phyloP scores from a whole-genome alignment of 164 flowering plant genomes.

The Euptelea pleiosperma region DNA sequence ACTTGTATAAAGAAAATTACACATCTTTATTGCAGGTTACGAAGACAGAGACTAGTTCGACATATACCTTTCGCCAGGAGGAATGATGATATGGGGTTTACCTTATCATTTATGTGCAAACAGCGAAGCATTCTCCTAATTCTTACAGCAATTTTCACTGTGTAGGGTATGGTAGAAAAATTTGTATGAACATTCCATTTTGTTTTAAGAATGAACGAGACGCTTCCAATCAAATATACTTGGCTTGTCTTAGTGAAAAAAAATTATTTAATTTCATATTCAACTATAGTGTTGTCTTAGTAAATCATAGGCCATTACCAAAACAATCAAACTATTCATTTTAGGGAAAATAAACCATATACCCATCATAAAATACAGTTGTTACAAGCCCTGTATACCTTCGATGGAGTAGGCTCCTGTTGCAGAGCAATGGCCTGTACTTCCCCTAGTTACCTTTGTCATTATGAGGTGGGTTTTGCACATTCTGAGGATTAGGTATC shows the following conservation, averaged over 20 bases:
- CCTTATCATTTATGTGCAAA: not conserved
- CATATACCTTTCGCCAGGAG: slow-evolving; percentile 46
- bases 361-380: not conserved
- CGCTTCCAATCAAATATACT: not conserved
- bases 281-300: too few relatives aligned
- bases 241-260: too few relatives aligned
- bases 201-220: not conserved
- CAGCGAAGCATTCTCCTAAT: not conserved
- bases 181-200: not conserved
- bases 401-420: not conserved
- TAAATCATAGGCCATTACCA: too few relatives aligned
- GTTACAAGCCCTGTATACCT: not conserved
- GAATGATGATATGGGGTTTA: slow-evolving; percentile 19
- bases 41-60: slow-evolving; percentile 59
- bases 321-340: too few relatives aligned
- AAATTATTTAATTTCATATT: too few relatives aligned
- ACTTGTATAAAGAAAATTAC: not conserved
- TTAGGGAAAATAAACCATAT: not conserved
- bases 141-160: not conserved
- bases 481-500: too few relatives aligned
- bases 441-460: too few relatives aligned
- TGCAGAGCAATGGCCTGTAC: not conserved
- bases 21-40: slow-evolving; percentile 44
- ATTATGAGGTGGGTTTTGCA: too few relatives aligned
- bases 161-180: not conserved